Conservation (phyloP, 768 basidiomycete genomes). For the Auricularia sp. region DNA sequence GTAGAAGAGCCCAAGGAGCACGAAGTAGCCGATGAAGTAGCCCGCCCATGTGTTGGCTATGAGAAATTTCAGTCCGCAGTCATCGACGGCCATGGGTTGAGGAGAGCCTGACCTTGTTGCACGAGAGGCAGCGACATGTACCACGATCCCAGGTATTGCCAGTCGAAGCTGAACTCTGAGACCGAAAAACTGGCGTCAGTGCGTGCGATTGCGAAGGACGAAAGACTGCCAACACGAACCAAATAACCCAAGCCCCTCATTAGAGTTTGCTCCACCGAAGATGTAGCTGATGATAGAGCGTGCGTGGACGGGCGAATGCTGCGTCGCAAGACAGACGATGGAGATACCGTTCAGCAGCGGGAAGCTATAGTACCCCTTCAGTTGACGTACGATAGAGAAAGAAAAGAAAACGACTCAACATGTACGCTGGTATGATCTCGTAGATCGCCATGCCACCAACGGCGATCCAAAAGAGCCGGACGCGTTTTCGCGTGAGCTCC, state of each 20-base stretch:
- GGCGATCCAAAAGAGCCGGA: slow-evolving; percentile 16
- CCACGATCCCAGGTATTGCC: slow-evolving; percentile 52
- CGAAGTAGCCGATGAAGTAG: slow-evolving; percentile 39
- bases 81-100: no score
- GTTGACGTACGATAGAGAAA: not conserved
- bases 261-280: slow-evolving; percentile 56
- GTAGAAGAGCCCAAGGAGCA: slow-evolving; percentile 48
- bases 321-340: slow-evolving; percentile 33
- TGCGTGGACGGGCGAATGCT: slow-evolving; percentile 41
- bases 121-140: slow-evolving; percentile 43
- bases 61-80: not conserved
- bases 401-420: slow-evolving; percentile 6
- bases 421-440: slow-evolving; percentile 16
- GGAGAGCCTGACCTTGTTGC: slow-evolving; percentile 36
- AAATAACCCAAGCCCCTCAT: slow-evolving; percentile 55
- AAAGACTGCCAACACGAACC: slow-evolving; percentile 13
- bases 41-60: slow-evolving; percentile 45
- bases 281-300: slow-evolving; percentile 42
- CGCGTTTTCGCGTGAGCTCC: slow-evolving; percentile 2
- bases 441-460: slow-evolving; percentile 11
- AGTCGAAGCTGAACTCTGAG: slow-evolving; percentile 45
- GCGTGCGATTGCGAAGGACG: not conserved
- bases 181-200: not conserved
- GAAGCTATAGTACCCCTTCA: slow-evolving; percentile 8
- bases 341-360: slow-evolving; percentile 17